A percentile compares a stretch with the other conserved stretches of the same genome.
phyloP scores from a whole-genome alignment of 2,329 filamentous ascomycete species.

The Exophiala mesophila region DNA sequence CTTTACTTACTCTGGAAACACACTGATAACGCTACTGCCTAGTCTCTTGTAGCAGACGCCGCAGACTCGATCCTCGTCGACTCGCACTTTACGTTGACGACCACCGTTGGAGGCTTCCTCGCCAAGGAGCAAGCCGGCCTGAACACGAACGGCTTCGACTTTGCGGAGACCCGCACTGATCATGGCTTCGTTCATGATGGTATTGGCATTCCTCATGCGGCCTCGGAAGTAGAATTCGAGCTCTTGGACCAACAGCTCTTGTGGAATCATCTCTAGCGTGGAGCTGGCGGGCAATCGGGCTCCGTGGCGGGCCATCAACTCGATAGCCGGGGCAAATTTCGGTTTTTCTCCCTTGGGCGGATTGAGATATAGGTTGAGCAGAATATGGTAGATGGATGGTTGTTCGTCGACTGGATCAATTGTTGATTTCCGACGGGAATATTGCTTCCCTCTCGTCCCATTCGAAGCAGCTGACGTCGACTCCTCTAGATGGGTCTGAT shows the following conservation, averaged over 20 bases:
- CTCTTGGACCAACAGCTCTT: slow-evolving; percentile 68
- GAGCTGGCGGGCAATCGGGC: slow-evolving; percentile 83
- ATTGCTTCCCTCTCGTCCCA: slow-evolving; percentile 29
- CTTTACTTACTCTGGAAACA: slow-evolving; percentile 71
- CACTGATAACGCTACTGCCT: slow-evolving; percentile 83
- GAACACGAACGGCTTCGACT: slow-evolving; percentile 71
- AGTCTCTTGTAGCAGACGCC: slow-evolving; percentile 90
- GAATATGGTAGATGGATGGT: slow-evolving; percentile 83
- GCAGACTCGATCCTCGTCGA: slow-evolving; percentile 84
- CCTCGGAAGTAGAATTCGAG: slow-evolving; percentile 89
- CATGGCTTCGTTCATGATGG: slow-evolving; percentile 71
- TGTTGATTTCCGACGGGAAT: slow-evolving; percentile 36
- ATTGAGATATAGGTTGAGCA: slow-evolving; percentile 82
- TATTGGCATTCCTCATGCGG: slow-evolving; percentile 80
- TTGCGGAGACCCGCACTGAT: slow-evolving; percentile 72
- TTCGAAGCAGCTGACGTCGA: slow-evolving; percentile 23
- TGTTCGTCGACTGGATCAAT: slow-evolving; percentile 52
- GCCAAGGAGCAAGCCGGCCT: slow-evolving; percentile 69
- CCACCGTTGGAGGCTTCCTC: slow-evolving; percentile 52
- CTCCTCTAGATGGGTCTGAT: slow-evolving; percentile 68
- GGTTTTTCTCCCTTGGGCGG: slow-evolving; percentile 68
- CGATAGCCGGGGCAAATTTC: slow-evolving; percentile 73
- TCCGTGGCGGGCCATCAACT: slow-evolving; percentile 86
- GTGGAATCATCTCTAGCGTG: slow-evolving; percentile 79
- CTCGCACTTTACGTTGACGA: slow-evolving; percentile 65